These are phyloP conservation scores for Linderina pennispora DNA, from an alignment of 192 early-diverging fungal genomes.

Conservation along the genomic window DNA sequence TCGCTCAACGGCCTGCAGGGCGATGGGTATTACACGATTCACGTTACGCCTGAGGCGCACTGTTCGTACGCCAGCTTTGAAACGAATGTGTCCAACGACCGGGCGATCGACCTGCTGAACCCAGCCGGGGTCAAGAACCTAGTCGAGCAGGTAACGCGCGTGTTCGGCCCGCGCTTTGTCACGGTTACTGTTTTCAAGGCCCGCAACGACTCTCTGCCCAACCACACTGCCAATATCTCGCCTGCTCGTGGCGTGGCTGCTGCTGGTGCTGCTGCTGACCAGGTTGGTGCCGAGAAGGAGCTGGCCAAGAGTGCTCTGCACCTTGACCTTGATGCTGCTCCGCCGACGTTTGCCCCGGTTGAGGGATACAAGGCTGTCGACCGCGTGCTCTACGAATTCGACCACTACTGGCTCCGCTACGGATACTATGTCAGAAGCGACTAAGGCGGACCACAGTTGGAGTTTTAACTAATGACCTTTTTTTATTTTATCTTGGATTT, in stretches of 20 bases:
- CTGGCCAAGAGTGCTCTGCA: not conserved
- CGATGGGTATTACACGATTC: slow-evolving; percentile 92
- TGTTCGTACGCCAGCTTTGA: slow-evolving; percentile 99
- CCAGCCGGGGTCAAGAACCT: slow-evolving; percentile 55
- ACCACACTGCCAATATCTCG: no score
- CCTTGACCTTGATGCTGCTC: slow-evolving; percentile 13
- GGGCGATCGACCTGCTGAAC: slow-evolving; percentile 33
- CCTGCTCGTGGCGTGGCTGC: no score
- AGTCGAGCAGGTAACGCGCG: slow-evolving; percentile 65
- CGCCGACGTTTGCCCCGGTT: slow-evolving; percentile 45
- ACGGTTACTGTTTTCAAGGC: slow-evolving; percentile 76
- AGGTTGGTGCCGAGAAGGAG: not conserved
- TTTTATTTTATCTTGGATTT: no score
- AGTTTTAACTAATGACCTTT: no score
- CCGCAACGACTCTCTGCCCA: slow-evolving; percentile 7
- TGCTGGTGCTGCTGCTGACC: not conserved
- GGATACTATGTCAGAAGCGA: slow-evolving; percentile 54
- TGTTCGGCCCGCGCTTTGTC: slow-evolving; percentile 78
- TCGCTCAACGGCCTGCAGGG: slow-evolving; percentile 83
- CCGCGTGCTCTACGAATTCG: slow-evolving; percentile 74
- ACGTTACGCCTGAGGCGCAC: slow-evolving; percentile 95
- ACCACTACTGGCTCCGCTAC: slow-evolving; percentile 74
- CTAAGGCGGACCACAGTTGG: no score
- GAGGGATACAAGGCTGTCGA: slow-evolving; percentile 60
- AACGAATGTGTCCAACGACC: slow-evolving; percentile 74